phyloP scores from a whole-genome alignment of 495 filamentous ascomycete species.

The Penicillium roqueforti region DNA sequence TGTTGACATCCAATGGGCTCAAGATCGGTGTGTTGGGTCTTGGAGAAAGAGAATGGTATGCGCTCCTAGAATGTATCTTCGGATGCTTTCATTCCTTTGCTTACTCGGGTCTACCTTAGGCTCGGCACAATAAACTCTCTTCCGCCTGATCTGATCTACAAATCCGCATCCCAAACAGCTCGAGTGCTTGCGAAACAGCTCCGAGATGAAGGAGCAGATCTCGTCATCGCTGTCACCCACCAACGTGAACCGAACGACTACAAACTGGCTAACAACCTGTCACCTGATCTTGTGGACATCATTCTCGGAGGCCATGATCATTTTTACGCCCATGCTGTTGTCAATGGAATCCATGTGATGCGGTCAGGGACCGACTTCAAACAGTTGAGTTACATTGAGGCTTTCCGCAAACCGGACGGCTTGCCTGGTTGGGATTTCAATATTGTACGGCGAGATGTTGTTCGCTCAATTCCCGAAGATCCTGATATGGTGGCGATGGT shows the following conservation, averaged over 20 bases:
- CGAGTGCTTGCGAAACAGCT: slow-evolving; percentile 64
- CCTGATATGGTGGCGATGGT: slow-evolving; percentile 52
- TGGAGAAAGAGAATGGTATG: slow-evolving; percentile 66
- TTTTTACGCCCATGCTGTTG: slow-evolving; percentile 69
- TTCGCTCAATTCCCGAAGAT: slow-evolving; percentile 61
- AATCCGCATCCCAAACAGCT: slow-evolving; percentile 67
- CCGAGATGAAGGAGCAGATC: slow-evolving; percentile 70
- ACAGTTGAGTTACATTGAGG: slow-evolving; percentile 83
- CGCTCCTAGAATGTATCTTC: not conserved
- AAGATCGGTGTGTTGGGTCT: slow-evolving; percentile 84
- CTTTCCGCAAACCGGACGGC: slow-evolving; percentile 47
- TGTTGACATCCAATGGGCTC: slow-evolving; percentile 77
- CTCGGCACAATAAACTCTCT: slow-evolving; percentile 82
- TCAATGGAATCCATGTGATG: slow-evolving; percentile 76
- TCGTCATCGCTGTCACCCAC: slow-evolving; percentile 78
- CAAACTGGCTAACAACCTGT: slow-evolving; percentile 67
- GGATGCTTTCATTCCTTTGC: not conserved
- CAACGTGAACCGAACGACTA: slow-evolving; percentile 81
- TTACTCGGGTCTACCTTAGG: slow-evolving; percentile 39
- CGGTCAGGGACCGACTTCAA: slow-evolving; percentile 87
- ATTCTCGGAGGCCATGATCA: slow-evolving; percentile 90
- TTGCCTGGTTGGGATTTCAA: slow-evolving; percentile 64
- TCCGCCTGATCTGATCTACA: slow-evolving; percentile 75
- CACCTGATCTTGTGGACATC: slow-evolving; percentile 69
- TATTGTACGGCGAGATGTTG: slow-evolving; percentile 69